Evolutionary conservation across 2,329 filamentous ascomycete genomes (phyloP).

Genomic region (Fusarium dimerum): DNA sequence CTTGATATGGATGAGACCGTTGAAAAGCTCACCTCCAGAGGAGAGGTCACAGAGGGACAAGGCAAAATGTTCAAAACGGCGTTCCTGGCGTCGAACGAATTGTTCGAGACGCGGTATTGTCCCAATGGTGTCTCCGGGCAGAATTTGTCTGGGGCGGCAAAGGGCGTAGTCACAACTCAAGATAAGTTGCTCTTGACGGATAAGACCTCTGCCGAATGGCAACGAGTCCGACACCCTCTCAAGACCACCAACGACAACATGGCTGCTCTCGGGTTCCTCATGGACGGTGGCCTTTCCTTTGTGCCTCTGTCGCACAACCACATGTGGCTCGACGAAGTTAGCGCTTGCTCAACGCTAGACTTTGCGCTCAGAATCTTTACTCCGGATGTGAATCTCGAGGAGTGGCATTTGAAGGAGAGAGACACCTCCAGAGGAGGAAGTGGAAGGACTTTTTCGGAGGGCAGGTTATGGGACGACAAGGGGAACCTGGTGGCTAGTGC

Average conservation of each 20-base stretch:
- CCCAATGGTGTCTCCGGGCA: constrained; percentile 44
- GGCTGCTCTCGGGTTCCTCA: constrained; percentile 42
- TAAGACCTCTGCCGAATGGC: constrained; percentile 45
- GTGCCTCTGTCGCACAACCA: constrained; percentile 44
- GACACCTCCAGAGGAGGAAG: constrained; percentile 37
- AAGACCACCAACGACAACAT: constrained; percentile 33
- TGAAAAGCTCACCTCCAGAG: constrained; percentile 21
- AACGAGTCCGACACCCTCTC: constrained; percentile 28
- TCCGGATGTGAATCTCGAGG: constrained; percentile 37
- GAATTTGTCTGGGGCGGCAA: constrained; percentile 44
- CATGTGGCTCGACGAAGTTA: constrained; percentile 44
- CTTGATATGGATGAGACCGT: constrained; percentile 8
- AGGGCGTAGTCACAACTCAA: constrained; percentile 40
- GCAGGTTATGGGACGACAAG: constrained; percentile 44
- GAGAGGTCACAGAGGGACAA: constrained; percentile 25
- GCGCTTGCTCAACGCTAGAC: constrained; percentile 48
- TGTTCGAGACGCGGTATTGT: constrained; percentile 40
- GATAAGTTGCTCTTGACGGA: constrained; percentile 33
- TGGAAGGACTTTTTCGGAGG: constrained; percentile 48
- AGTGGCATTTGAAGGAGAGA: constrained; percentile 47
- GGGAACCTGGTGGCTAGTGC: constrained; percentile 48
- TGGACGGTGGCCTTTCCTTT: constrained; percentile 47
- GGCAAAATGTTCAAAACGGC: constrained; percentile 22
- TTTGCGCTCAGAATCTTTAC: constrained; percentile 49
- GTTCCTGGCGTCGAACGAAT: constrained; percentile 31